Conservation (phyloP, 2,329 filamentous ascomycete genomes). For the Xylaria sp. region DNA sequence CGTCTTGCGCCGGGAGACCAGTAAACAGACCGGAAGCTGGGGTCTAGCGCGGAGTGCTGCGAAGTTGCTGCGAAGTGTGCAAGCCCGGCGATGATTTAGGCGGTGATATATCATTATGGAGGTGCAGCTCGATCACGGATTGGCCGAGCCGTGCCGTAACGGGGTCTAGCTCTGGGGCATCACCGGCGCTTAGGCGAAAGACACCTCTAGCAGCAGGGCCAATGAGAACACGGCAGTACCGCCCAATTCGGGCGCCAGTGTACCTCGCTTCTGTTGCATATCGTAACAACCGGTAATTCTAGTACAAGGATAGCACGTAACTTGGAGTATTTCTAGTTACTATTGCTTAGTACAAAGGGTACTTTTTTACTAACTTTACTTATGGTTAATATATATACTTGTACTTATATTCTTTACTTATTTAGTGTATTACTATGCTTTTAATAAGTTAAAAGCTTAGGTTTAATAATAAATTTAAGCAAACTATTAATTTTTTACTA, state of each 20-base stretch:
- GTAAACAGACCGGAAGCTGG: conserved; percentile 26
- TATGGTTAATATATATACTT: no score
- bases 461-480: no score
- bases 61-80: neutral
- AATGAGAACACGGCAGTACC: conserved; percentile 27
- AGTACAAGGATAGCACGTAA: no score
- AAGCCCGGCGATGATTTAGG: neutral
- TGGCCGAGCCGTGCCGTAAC: conserved; percentile 34
- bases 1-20: conserved; percentile 28
- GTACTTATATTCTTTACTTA: no score
- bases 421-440: no score
- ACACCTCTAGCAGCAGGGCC: conserved; percentile 15
- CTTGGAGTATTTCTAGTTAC: no score
- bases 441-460: no score
- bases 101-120: conserved; percentile 12
- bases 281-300: no score
- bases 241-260: conserved; percentile 15
- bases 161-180: conserved; percentile 37
- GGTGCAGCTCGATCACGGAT: conserved; percentile 35
- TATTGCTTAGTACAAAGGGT: no score
- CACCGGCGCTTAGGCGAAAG: conserved; percentile 43
- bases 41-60: conserved; percentile 25
- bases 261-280: neutral
- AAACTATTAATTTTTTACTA: no score
- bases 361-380: no score